phyloP scores from a whole-genome alignment of 805 yeast genomes.

The Starmerella bacillaris region DNA sequence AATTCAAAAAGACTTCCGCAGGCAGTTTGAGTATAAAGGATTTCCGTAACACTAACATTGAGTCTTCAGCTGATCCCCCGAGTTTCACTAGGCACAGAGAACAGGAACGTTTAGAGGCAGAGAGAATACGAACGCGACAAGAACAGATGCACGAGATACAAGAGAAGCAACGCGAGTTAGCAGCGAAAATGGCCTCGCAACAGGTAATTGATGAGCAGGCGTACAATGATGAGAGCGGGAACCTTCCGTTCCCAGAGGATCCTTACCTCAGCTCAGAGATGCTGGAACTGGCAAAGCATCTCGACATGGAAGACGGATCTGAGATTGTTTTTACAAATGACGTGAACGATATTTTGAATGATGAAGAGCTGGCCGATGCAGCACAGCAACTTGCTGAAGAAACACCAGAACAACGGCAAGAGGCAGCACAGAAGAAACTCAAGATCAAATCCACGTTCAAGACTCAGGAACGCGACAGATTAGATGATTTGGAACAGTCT shows the following conservation, averaged over 20 bases:
- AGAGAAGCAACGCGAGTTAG: constrained; percentile 17
- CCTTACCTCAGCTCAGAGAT: constrained; percentile 15
- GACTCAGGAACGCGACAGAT: not conserved
- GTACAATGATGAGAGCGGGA: constrained; percentile 13
- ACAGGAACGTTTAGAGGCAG: constrained; percentile 24
- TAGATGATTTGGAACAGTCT: not conserved
- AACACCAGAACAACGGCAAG: constrained; percentile 6
- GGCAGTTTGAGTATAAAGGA: constrained; percentile 54
- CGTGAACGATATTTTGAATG: constrained; percentile 18
- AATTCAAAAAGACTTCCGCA: constrained; percentile 61
- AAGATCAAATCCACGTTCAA: not conserved
- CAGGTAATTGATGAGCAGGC: constrained; percentile 7
- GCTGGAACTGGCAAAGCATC: constrained; percentile 16
- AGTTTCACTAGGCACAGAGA: constrained; percentile 49
- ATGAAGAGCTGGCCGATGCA: constrained; percentile 14
- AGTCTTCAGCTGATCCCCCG: constrained; percentile 53
- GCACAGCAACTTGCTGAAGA: constrained; percentile 10
- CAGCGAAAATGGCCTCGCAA: constrained; percentile 1
- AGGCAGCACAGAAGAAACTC: not conserved
- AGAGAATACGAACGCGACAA: constrained; percentile 2
- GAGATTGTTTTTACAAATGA: constrained; percentile 18
- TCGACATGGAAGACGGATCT: constrained; percentile 19
- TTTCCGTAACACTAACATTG: constrained; percentile 39
- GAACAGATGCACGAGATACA: too few relatives aligned
- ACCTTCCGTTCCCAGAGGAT: constrained; percentile 12